Conservation (phyloP, 208 protist species). For the Trypanosoma grayi region DNA sequence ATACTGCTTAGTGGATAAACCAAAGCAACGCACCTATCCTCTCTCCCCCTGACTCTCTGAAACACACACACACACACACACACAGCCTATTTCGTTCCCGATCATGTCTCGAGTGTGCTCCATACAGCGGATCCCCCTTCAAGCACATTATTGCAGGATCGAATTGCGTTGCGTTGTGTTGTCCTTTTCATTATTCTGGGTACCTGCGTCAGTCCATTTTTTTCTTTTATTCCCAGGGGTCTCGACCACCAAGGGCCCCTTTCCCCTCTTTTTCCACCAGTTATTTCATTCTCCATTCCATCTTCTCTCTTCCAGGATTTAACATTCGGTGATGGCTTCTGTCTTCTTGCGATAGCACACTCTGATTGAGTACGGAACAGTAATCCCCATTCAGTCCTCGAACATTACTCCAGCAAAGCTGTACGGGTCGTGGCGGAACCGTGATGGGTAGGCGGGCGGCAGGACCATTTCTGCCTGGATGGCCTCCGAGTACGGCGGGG, state of each 20-base stretch:
- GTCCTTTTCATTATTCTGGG: too few relatives aligned
- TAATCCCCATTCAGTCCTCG: constrained; percentile 28
- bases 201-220: not conserved
- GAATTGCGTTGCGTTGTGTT: too few relatives aligned
- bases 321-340: constrained; percentile 10
- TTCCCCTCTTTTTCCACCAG: constrained; percentile 22
- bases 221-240: constrained; percentile 9
- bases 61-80: too few relatives aligned
- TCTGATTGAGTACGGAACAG: not conserved
- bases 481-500: constrained; percentile 66
- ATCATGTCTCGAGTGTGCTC: too few relatives aligned
- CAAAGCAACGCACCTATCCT: too few relatives aligned
- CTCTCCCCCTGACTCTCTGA: too few relatives aligned
- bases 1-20: too few relatives aligned
- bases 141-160: too few relatives aligned
- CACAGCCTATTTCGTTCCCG: too few relatives aligned
- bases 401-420: constrained; percentile 58
- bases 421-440: constrained; percentile 88
- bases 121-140: too few relatives aligned
- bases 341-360: constrained; percentile 2
- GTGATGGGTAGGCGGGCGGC: constrained; percentile 72
- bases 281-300: constrained; percentile 6
- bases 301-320: not conserved
- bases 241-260: not conserved
- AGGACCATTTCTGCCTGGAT: constrained; percentile 43